phyloP scores from a whole-genome alignment of 192 early-diverging fungal species.

The Cladochytrium replicatum region DNA sequence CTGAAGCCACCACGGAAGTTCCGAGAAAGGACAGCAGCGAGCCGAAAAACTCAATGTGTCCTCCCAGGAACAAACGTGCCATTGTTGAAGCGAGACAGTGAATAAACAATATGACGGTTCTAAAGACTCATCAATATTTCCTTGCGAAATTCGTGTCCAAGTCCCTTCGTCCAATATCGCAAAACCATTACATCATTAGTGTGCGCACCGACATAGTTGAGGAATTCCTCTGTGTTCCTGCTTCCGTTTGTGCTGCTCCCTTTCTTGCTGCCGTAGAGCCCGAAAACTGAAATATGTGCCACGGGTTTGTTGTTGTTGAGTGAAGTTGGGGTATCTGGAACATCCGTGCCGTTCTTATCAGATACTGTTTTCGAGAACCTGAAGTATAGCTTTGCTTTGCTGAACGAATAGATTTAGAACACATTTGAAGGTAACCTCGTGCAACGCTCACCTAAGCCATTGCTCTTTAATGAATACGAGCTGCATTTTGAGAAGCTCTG shows the following conservation, averaged over 20 bases:
- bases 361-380: no score
- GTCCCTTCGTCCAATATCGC: constrained; percentile 10
- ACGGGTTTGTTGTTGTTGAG: no score
- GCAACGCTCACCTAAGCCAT: constrained; percentile 8
- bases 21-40: no score
- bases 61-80: no score
- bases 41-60: no score
- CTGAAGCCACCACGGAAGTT: no score
- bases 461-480: constrained; percentile 3
- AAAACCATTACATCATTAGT: constrained; percentile 4
- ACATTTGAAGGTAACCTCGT: not conserved
- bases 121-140: constrained; percentile 13
- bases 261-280: no score
- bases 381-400: constrained; percentile 15
- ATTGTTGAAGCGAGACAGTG: no score
- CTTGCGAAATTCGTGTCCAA: constrained; percentile 6
- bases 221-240: no score
- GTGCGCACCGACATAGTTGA: not conserved
- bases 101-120: no score
- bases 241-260: no score
- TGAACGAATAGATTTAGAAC: not conserved
- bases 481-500: not conserved
- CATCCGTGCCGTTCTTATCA: constrained; percentile 1
- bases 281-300: no score
- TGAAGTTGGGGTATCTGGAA: not conserved